phyloP scores from a whole-genome alignment of 208 protist species.

The Vickermania ingenoplastis region DNA sequence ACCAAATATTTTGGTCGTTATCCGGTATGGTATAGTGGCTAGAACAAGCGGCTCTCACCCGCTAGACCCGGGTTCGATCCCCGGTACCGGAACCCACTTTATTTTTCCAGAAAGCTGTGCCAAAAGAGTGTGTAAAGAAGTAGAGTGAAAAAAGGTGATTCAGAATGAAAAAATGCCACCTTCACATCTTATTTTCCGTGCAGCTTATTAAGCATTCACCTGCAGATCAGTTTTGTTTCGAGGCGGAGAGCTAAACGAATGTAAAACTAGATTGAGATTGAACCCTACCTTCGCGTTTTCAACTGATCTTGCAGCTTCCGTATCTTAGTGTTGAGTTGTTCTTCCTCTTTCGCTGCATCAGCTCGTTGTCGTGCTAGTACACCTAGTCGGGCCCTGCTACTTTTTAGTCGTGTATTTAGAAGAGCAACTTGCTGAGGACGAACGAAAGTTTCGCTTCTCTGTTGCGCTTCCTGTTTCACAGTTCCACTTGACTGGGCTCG shows the following conservation, averaged over 20 bases:
- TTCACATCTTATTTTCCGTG: too few relatives aligned
- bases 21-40: conserved; percentile 90
- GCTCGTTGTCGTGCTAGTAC: neutral
- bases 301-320: conserved; percentile 1
- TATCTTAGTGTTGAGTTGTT: conserved; percentile 4
- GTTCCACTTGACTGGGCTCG: neutral
- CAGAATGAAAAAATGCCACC: too few relatives aligned
- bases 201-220: too few relatives aligned
- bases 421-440: neutral
- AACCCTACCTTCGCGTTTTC: conserved; percentile 7
- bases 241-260: too few relatives aligned
- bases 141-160: too few relatives aligned
- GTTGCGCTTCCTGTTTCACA: neutral
- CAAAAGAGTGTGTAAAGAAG: too few relatives aligned
- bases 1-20: too few relatives aligned
- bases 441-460: neutral
- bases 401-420: neutral
- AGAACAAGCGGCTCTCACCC: conserved; percentile 90
- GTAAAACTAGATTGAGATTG: too few relatives aligned
- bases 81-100: conserved; percentile 89
- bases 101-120: too few relatives aligned
- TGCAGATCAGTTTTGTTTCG: too few relatives aligned
- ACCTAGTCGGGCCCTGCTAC: neutral
- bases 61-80: conserved; percentile 90
- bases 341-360: conserved; percentile 2